Evolutionary conservation across 768 basidiomycete genomes (phyloP).

Genomic region (Lactarius indigo): DNA sequence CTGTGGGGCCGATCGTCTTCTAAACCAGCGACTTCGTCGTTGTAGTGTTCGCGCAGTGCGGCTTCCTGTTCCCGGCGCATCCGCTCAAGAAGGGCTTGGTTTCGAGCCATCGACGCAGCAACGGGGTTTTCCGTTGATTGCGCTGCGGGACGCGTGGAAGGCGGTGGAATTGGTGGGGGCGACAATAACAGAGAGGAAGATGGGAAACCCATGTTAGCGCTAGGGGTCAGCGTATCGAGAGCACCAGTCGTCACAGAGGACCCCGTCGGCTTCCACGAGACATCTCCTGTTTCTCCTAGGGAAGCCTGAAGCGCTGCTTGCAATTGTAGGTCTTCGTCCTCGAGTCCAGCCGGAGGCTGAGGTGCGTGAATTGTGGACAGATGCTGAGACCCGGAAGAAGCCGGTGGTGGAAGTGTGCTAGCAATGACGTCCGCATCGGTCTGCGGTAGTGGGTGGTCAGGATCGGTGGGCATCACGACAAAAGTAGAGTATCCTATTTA

Average conservation of each 20-base stretch:
- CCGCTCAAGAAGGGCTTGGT: slow-evolving; percentile 26
- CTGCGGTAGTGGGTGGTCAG: slow-evolving; percentile 54
- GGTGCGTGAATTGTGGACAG: slow-evolving; percentile 13
- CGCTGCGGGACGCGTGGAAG: slow-evolving; percentile 26
- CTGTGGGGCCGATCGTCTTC: slow-evolving; percentile 16
- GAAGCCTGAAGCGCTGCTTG: slow-evolving; percentile 88
- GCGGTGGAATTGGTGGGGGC: slow-evolving; percentile 32
- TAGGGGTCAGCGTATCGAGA: not conserved
- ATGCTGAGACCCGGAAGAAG: slow-evolving; percentile 31
- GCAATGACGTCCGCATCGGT: slow-evolving; percentile 72
- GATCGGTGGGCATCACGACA: slow-evolving; percentile 63
- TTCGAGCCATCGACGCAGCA: slow-evolving; percentile 25
- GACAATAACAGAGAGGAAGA: slow-evolving; percentile 29
- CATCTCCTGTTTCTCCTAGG: slow-evolving; percentile 33
- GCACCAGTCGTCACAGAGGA: not conserved
- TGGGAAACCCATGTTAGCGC: not conserved
- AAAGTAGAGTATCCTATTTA: slow-evolving; percentile 77
- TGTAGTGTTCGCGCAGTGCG: slow-evolving; percentile 46
- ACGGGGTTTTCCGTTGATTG: slow-evolving; percentile 27
- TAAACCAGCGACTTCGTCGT: slow-evolving; percentile 35
- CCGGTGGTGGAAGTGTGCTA: slow-evolving; percentile 54
- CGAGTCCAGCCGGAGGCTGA: slow-evolving; percentile 39
- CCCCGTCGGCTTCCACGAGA: slow-evolving; percentile 8
- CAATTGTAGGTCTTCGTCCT: slow-evolving; percentile 84
- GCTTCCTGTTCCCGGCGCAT: slow-evolving; percentile 58